Evolutionary conservation across 2,329 filamentous ascomycete genomes (phyloP), one percentile per base, ranked within the genome.

Genomic region (Alternaria conjuncta): DNA sequence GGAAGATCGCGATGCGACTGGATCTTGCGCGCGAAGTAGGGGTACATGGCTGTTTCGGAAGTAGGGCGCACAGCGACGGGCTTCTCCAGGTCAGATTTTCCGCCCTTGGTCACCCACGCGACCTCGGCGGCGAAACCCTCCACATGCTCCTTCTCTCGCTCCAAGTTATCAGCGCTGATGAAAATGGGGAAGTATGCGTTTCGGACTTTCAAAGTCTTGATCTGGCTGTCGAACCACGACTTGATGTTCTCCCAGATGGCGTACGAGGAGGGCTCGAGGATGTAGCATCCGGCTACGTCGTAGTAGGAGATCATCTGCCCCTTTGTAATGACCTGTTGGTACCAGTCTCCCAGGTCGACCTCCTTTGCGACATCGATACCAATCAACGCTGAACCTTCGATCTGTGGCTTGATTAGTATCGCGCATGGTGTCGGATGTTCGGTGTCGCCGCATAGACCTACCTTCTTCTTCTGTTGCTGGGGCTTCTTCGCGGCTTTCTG

Each of bases 281-380:
- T 96, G 82, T 97, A 98, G 84, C 61, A 63, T 32, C 61, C 61
- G 46, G 61, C 57, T 21, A 98, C 95, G 83, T 97, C 92, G 77
- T 97, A 98, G 87, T 97, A 99, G 77, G 97, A 94, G 75, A 98
- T 90, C 91, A 99, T 92, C 80, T 97, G 93, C 73, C 93, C 93
- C 87, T 99, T 99, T 77, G 94, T 90, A 61, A 99, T 91, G 65
- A 98, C 92, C 83, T 99, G 95, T 83, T 97, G 93, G 83, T 99
- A 99, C 96, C 96, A 99, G 82, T 90, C 89, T 55, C 93, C 87
- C 79, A 99, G 96, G 83, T 98, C 93, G 51, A 92, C 90, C 53
- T 90, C 85, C 83, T 97, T 98, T 68, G 87, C 86, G 64, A 92
- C 89, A 67, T 94, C 96, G 75, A 97, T 97, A 69, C 94, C 94